Base-by-base conservation (phyloP, 164 flowering plant genomes). In the Aristolochia californica region DNA sequence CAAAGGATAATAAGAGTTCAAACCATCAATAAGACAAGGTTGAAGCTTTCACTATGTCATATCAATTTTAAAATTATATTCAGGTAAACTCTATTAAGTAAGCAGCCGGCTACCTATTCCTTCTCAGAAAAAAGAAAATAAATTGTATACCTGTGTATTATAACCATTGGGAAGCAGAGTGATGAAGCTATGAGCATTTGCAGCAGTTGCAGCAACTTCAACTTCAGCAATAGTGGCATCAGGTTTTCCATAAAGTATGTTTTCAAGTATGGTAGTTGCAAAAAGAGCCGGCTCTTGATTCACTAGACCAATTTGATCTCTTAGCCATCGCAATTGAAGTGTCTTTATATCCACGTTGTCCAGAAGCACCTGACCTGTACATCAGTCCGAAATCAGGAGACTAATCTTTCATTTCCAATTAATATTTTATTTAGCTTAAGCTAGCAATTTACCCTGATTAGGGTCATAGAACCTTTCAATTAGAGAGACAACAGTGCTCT, bases 251-350 rank as follows among this genome's bases (percentile, higher is more conserved):
- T 89, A 84, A 53, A 87, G 82, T 56, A 93, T 87, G 71, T 93
- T 93, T 58, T 84, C 95, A 53, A 83, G 84, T 51, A 93, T 89
- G 57, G 96, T 85, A 52, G 97, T 93, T 0, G 99, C 96, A 72
- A 93, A 93, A 16, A 93, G 87, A 2, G 96, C 96, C 16, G 99
- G 99, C 62, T 93, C 99, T 73, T 93, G 99, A 68, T 85, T 93
- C 62, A 93, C 99, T 58, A 93, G 77, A 53, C 99, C 96, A 55
- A 93, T 87, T 64, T 93, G 99, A 69, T 84, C 84, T 0, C 99
- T 75, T 52, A 93, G 57, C 97, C 97, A 93, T 59, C 65, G 76
- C 62, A 93, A 62, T 61, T 89, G 88, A 48, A 93, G 70, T 12
- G 91, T 83, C 70, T 70, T 89, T 24, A 93, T 79, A 67, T 87